Percentiles rank a stretch among this genome's conserved stretches.
Conservation (phyloP, 2,329 filamentous ascomycete species). For the Cercospora sp. region DNA sequence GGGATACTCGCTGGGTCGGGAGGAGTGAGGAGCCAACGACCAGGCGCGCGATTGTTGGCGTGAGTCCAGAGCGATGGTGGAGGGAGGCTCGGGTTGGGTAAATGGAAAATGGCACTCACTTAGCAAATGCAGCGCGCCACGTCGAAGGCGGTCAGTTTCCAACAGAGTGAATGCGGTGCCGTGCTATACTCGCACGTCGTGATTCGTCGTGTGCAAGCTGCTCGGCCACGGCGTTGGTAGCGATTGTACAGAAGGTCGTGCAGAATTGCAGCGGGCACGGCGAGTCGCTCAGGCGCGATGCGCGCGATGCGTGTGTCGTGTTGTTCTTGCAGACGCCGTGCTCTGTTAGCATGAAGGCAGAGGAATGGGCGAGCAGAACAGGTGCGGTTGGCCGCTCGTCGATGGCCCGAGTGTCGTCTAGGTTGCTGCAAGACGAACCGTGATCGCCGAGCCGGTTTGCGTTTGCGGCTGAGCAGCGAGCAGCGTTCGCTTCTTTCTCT, state of each 20-base stretch:
- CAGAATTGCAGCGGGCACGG: neutral
- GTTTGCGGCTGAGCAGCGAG: slow-evolving; percentile 1
- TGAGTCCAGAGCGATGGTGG: slow-evolving; percentile 17
- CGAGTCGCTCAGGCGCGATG: neutral
- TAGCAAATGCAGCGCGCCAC: slow-evolving; percentile 10
- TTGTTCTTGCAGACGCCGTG: neutral
- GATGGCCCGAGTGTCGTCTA: slow-evolving; percentile 1
- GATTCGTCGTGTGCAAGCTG: slow-evolving; percentile 23
- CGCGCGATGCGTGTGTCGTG: slow-evolving; percentile 8
- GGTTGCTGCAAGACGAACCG: slow-evolving; percentile 1
- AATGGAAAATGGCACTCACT: slow-evolving; percentile 22
- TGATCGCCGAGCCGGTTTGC: slow-evolving; percentile 4
- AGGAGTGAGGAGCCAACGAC: slow-evolving; percentile 14
- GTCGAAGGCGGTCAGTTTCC: slow-evolving; percentile 27
- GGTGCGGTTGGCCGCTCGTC: neutral
- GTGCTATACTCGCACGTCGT: slow-evolving; percentile 15
- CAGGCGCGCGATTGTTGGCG: slow-evolving; percentile 23
- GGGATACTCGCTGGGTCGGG: slow-evolving; percentile 17
- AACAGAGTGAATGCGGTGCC: slow-evolving; percentile 21
- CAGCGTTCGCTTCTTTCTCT: neutral
- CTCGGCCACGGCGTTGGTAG: slow-evolving; percentile 27
- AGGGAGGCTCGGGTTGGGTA: slow-evolving; percentile 12
- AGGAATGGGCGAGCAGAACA: neutral
- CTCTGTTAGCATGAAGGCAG: neutral
- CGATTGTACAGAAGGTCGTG: slow-evolving; percentile 11